These are phyloP conservation scores for Ceratocystis albifundus DNA, from an alignment of 2,329 filamentous ascomycete species.

Conservation along the genomic window DNA sequence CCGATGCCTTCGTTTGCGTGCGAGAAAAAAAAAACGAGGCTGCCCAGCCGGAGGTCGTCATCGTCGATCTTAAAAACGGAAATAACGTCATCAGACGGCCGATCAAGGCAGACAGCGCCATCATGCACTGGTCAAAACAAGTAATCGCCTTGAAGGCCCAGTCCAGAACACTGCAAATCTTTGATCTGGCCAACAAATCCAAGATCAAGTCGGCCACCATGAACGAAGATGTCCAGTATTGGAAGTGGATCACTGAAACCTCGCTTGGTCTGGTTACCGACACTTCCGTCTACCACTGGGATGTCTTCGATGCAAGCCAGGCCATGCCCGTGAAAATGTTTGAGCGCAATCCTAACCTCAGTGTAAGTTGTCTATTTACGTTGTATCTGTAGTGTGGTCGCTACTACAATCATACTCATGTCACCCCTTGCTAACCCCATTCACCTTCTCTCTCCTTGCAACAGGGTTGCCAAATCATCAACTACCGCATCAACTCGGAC, in stretches of 20 bases:
- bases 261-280: conserved; percentile 85
- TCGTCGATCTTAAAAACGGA: conserved; percentile 92
- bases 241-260: conserved; percentile 95
- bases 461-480: conserved; percentile 96
- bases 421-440: background rate
- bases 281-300: conserved; percentile 89
- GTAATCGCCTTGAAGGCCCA: conserved; percentile 96
- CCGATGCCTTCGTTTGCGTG: conserved; percentile 90
- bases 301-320: conserved; percentile 78
- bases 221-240: conserved; percentile 95
- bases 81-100: conserved; percentile 90
- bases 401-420: background rate
- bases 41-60: conserved; percentile 84
- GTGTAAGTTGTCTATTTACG: conserved; percentile 43
- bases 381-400: background rate
- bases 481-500: conserved; percentile 91
- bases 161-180: conserved; percentile 89
- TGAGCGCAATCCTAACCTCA: conserved; percentile 82
- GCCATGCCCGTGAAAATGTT: conserved; percentile 79
- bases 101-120: conserved; percentile 98
- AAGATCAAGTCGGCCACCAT: conserved; percentile 96
- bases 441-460: background rate
- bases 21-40: conserved; percentile 83
- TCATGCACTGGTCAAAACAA: conserved; percentile 96
- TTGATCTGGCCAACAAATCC: conserved; percentile 82